Base-by-base conservation (phyloP, 768 basidiomycete species). In the Agaricus blazei region DNA sequence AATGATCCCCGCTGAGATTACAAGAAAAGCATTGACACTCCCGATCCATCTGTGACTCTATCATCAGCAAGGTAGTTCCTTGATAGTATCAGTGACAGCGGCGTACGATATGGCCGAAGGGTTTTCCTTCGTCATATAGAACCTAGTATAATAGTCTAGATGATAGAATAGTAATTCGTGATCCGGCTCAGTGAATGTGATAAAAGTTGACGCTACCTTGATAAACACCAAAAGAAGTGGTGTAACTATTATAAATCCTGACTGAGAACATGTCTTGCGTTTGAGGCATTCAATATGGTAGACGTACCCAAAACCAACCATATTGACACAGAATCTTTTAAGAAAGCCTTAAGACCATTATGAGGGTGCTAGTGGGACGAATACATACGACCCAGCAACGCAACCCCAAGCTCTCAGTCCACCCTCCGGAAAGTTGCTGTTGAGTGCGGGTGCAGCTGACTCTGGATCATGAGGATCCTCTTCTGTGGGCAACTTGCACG, bases 181-280 rank as follows among this genome's bases (percentile, higher is more conserved):
- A 15, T n/a, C 24, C n/a, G 4, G 45, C 31, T 12, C 37, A 48
- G 11, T 19, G 19, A 19, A 19, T 19, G 19, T 19, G 19, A 19
- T 19, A 43, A 27, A 26, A 11, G n/a, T 19, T 23, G 24, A 14
- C 15, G 31, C 14, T 42, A 55, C 64, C 64, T 64, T 65, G 65
- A 52, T 63, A 67, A 23, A 65, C 65, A 7, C 66, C 66, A 36
- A 62, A 65, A 12, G 64, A 60, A n/a, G 63, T 65, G 6, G 61
- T 64, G 34, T 65, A 65, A 5, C 66, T 67, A 37, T 1, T 2
- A 14, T 12, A 2, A 46, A 23, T 24, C 15, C 34, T 9, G 15
- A 15, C n/a, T 42, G 31, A 29, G 41, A 11, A 43, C n/a, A 11
- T 8, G 14, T 28, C 15, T 6, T 37, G 14, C 23, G 12, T 3